Evolutionary conservation across 2,329 filamentous ascomycete species (phyloP), one percentile per base, ranked within the genome.

Genomic region (Pyrenophora teres): DNA sequence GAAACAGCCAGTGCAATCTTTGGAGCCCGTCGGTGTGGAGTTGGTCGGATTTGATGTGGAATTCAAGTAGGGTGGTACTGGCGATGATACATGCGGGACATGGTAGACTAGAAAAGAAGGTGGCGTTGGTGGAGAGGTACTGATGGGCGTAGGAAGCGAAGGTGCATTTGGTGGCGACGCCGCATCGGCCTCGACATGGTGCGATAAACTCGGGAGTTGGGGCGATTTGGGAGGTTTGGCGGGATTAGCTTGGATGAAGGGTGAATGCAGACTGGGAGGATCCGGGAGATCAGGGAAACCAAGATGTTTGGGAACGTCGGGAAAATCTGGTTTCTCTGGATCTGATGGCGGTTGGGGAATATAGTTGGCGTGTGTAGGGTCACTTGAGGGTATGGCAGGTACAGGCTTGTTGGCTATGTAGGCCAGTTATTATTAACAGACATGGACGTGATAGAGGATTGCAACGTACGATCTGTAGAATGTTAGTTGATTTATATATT

Each of bases 1-100:
- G 1, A 65, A 60, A 40, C 70, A 73, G 18, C 70, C 70, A 4
- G 68, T 70, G 40, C 70, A 73, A n/a, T 32, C 19, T 15, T 52
- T 40, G 40, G 49, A 16, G 13, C 9, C 5, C 3, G 16, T 21
- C 16, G 19, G 35, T 10, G 44, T 46, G 2, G 54, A 36, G 10
- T 42, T 54, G 18, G 21, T 39, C 27, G 19, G 10, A 18, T 16
- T 16, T 13, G 47, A 37, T 6, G 41, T 44, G 12, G 19, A 23
- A 8, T 40, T 30, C 31, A 44, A 13, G 12, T 30, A 33, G 15
- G 15, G 31, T 13, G 41, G 31, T 27, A 7, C 27, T 13, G 9
- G 27, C 27, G 2, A 3, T 30, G 10, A 12, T 30, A 4, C 27
- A 10, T 10, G 9, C 27, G 27, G 27, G 10, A 30, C 9, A 30